Percentiles rank a stretch among this genome's conserved stretches.
These are phyloP conservation scores for Hymenoscyphus infarciens DNA, from an alignment of 2,329 filamentous ascomycete genomes.

Conservation along the genomic window DNA sequence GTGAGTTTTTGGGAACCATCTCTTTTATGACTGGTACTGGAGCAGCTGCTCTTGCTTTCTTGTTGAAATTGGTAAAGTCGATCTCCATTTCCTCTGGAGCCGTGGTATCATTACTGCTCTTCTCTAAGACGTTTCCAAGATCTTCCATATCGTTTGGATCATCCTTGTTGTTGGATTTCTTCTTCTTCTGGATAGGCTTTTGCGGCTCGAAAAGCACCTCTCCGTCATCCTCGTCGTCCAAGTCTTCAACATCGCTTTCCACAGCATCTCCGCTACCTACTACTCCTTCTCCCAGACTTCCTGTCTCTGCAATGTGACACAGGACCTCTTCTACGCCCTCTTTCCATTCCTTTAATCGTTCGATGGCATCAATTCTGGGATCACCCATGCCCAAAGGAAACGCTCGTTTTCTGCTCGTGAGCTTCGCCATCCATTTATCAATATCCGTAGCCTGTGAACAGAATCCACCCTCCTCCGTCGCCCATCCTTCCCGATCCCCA, in stretches of 20 bases:
- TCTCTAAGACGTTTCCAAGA: slow-evolving; percentile 62
- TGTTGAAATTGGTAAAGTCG: slow-evolving; percentile 77
- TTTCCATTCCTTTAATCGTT: slow-evolving; percentile 73
- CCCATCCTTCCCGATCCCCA: slow-evolving; percentile 89
- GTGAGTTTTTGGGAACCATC: slow-evolving; percentile 90
- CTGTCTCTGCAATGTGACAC: slow-evolving; percentile 56
- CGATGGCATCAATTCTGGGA: slow-evolving; percentile 67
- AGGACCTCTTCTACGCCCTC: slow-evolving; percentile 71
- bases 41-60: slow-evolving; percentile 41
- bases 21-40: slow-evolving; percentile 61
- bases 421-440: slow-evolving; percentile 95
- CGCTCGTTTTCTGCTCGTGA: slow-evolving; percentile 80
- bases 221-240: slow-evolving; percentile 52
- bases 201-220: slow-evolving; percentile 50
- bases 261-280: slow-evolving; percentile 77
- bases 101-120: slow-evolving; percentile 37
- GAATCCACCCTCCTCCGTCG: slow-evolving; percentile 83
- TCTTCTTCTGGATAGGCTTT: slow-evolving; percentile 39
- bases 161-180: slow-evolving; percentile 40
- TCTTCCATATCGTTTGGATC: slow-evolving; percentile 80
- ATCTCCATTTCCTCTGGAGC: slow-evolving; percentile 59
- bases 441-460: slow-evolving; percentile 88
- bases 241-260: slow-evolving; percentile 78
- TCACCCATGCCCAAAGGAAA: slow-evolving; percentile 89
- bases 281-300: slow-evolving; percentile 61